These are phyloP conservation scores for Solanum etuberosum DNA, from an alignment of 257 asterid species.

Conservation along the genomic window DNA sequence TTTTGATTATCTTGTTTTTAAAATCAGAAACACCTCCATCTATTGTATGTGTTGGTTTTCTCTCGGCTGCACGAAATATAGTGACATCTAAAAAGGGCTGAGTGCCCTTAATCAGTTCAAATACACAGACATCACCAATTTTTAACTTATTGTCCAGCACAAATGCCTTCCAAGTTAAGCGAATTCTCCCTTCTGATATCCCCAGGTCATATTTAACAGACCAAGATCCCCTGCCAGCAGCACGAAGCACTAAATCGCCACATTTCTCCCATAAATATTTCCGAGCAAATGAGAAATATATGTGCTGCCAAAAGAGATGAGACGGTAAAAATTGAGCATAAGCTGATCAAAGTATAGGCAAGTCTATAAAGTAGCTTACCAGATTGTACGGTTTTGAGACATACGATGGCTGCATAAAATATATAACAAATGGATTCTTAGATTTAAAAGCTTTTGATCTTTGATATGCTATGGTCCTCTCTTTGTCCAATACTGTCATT, in stretches of 20 bases:
- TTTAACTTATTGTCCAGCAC: background rate
- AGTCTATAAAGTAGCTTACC: background rate
- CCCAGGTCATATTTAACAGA: background rate
- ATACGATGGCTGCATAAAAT: slow-evolving; percentile 1
- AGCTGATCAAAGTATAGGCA: background rate
- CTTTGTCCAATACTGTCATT: background rate
- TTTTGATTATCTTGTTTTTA: background rate
- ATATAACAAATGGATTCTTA: background rate
- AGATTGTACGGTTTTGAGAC: background rate
- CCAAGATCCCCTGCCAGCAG: background rate
- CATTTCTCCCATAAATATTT: background rate
- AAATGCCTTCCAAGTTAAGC: slow-evolving; percentile 1
- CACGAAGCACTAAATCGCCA: background rate
- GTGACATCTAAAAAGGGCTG: background rate
- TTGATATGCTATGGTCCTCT: background rate
- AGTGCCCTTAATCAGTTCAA: background rate
- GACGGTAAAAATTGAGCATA: background rate
- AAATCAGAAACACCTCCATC: background rate
- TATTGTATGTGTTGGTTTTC: background rate
- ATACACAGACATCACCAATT: slow-evolving; percentile 10
- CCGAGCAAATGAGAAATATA: background rate
- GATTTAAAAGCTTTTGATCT: background rate
- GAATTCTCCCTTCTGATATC: background rate
- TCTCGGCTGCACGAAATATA: background rate
- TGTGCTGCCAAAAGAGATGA: background rate